phyloP scores from a whole-genome alignment of 2,329 filamentous ascomycete genomes.

The Penicillium crustosum region DNA sequence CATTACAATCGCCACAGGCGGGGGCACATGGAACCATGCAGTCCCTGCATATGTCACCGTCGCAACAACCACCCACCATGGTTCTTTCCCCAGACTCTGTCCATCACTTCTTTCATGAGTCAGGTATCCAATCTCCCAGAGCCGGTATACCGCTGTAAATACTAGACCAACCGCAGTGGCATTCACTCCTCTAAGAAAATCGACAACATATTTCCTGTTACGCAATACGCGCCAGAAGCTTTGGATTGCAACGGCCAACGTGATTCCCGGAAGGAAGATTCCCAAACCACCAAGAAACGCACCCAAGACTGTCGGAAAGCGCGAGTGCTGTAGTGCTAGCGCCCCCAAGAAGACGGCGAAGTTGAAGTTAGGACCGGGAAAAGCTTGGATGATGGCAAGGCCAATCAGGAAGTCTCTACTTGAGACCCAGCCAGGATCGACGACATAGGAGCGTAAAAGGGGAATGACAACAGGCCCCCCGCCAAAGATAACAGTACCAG shows the following conservation, averaged over 20 bases:
- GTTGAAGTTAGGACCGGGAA: constrained; percentile 59
- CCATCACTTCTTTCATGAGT: constrained; percentile 51
- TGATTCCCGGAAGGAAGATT: constrained; percentile 42
- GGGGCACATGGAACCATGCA: constrained; percentile 49
- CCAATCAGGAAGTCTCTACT: constrained; percentile 71
- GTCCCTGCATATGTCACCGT: constrained; percentile 51
- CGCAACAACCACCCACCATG: constrained; percentile 64
- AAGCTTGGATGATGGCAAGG: constrained; percentile 68
- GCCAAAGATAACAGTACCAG: constrained; percentile 67
- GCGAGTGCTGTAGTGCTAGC: constrained; percentile 44
- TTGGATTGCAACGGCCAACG: constrained; percentile 38
- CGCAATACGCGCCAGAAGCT: constrained; percentile 57
- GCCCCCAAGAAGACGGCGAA: constrained; percentile 59
- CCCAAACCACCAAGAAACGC: constrained; percentile 53
- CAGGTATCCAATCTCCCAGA: constrained; percentile 63
- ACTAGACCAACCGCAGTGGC: constrained; percentile 62
- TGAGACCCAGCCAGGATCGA: constrained; percentile 68
- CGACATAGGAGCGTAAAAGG: constrained; percentile 60
- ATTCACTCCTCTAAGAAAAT: constrained; percentile 57
- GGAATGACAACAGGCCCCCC: constrained; percentile 67
- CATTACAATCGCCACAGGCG: constrained; percentile 47
- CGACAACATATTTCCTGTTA: constrained; percentile 48
- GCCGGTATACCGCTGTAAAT: constrained; percentile 63
- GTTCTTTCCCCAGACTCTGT: constrained; percentile 56
- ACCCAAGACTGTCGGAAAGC: constrained; percentile 43